Conservation (phyloP, 2,329 filamentous ascomycete species). For the Colletotrichum karsti region DNA sequence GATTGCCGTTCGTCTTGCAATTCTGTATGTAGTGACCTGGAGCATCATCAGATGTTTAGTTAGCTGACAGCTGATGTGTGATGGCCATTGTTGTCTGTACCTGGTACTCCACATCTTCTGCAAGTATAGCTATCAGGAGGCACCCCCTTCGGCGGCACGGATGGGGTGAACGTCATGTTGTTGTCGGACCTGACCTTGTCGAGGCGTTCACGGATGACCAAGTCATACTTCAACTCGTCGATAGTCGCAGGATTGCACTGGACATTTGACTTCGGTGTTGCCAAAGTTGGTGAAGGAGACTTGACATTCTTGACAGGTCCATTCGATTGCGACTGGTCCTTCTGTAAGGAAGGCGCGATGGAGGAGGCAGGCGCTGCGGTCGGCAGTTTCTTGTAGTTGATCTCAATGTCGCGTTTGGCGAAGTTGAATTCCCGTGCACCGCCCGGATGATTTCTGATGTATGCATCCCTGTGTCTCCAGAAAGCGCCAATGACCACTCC, state of each 20-base stretch:
- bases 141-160: background rate
- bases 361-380: background rate
- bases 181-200: background rate
- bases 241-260: background rate
- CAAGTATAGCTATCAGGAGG: constrained; percentile 18
- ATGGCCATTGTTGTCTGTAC: background rate
- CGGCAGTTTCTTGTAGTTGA: constrained; percentile 11
- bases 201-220: background rate
- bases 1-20: constrained; percentile 22
- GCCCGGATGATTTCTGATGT: background rate
- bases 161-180: background rate
- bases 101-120: constrained; percentile 18
- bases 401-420: constrained; percentile 23
- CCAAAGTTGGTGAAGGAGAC: background rate
- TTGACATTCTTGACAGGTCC: background rate
- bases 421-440: constrained; percentile 2
- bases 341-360: background rate
- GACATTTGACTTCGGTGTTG: background rate
- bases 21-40: constrained; percentile 32
- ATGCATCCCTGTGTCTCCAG: constrained; percentile 19
- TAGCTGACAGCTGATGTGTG: background rate
- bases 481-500: constrained; percentile 28
- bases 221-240: background rate
- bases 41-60: background rate
- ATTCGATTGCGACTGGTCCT: background rate